Base-by-base conservation (phyloP, 2,329 filamentous ascomycete genomes). In the Sclerotinia sclerotiorum region DNA sequence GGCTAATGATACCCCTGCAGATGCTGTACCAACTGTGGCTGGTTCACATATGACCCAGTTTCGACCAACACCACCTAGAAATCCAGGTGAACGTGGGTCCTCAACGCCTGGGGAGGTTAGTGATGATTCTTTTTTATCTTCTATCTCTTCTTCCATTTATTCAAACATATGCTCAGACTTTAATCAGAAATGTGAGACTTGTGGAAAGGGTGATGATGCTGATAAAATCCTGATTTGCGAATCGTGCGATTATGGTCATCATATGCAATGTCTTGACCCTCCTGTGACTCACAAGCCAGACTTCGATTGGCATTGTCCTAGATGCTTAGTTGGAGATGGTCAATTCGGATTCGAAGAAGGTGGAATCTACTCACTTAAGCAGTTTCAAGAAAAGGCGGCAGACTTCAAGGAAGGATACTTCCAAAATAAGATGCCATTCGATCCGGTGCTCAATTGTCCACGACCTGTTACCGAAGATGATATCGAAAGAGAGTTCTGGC, bases 281-380 rank as follows among this genome's bases (percentile, higher is more conserved):
- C 92, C 91, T 2, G 81, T 97, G 55, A 90, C 90, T 74, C 82
- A 85, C 11, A 88, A 90, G 72, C 93, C 93, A 0, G 91, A 95
- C 32, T 85, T 88, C 65, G 95, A 98, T 76, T 99, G 95, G 95
- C 94, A 98, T 77, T 99, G 95, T 74, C 91, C 95, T 0, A 88
- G 93, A 76, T 99, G 95, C 78, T 86, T 99, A 35, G 95, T 99
- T 32, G 95, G 95, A 58, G 97, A 97, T 68, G 94, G 94, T 51
- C 93, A 98, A 73, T 99, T 97, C 75, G 95, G 95, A 0, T 99
- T 99, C 71, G 94, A 98, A 77, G 95, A 99, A 79, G 95, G 95
- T 32, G 94, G 94, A 5, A 86, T 97, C 29, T 99, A 99, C 79
- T 99, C 95, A 0, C 83, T 99, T 35, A 93, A 91, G 75, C 92